Conservation (phyloP, 2,329 filamentous ascomycete genomes). For the Aureobasidium namibiae region DNA sequence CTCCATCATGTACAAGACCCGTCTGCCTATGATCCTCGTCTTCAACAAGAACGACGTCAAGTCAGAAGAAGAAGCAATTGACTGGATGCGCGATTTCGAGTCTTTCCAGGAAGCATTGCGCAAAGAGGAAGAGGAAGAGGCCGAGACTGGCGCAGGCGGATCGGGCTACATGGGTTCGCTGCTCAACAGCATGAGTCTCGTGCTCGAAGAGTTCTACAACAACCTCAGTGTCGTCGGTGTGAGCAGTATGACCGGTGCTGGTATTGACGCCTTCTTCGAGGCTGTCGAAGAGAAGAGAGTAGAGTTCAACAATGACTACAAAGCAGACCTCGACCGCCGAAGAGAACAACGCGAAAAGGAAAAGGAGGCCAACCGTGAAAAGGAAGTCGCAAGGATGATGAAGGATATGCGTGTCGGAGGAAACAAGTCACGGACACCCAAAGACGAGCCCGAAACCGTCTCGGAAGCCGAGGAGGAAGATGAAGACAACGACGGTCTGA, state of each 20-base stretch:
- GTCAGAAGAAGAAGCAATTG: constrained; percentile 79
- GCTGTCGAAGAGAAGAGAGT: constrained; percentile 78
- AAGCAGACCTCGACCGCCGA: constrained; percentile 78
- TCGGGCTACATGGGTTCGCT: constrained; percentile 95
- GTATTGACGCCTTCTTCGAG: constrained; percentile 86
- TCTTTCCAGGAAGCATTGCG: constrained; percentile 81
- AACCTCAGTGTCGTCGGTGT: constrained; percentile 90
- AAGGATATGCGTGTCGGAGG: constrained; percentile 68
- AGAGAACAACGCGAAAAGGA: constrained; percentile 66
- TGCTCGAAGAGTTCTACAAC: constrained; percentile 95
- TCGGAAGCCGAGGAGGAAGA: constrained; percentile 43
- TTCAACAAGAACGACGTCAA: constrained; percentile 99
- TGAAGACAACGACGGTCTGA: constrained; percentile 48
- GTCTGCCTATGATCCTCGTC: constrained; percentile 94
- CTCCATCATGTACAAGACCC: constrained; percentile 97
- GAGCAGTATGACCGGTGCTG: constrained; percentile 83
- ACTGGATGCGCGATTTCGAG: constrained; percentile 99
- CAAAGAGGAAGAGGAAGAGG: constrained; percentile 63
- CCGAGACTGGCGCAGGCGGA: constrained; percentile 61
- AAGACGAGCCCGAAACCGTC: constrained; percentile 42
- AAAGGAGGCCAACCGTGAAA: constrained; percentile 63
- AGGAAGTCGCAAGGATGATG: constrained; percentile 89
- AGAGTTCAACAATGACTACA: constrained; percentile 86
- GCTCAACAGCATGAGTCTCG: constrained; percentile 94
- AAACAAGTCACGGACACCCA: constrained; percentile 24